phyloP scores from a whole-genome alignment of 108 stramenopile species.

The Cyclotella cryptica region DNA sequence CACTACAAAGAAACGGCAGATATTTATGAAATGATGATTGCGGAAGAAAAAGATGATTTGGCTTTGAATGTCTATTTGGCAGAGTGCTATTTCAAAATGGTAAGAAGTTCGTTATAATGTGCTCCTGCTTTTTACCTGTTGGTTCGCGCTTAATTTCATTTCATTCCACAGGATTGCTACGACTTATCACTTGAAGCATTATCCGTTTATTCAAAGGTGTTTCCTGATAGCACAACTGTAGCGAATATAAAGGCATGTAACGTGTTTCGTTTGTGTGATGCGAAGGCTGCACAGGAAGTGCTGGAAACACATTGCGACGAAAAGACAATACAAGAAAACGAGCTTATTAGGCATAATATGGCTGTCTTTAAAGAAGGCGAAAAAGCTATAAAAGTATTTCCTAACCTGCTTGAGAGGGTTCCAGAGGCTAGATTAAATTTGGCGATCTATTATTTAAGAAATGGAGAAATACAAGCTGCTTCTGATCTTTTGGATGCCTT shows the following conservation, averaged over 20 bases:
- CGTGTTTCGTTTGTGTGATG: slow-evolving; percentile 84
- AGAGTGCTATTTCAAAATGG: slow-evolving; percentile 91
- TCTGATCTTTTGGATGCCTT: slow-evolving; percentile 75
- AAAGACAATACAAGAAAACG: slow-evolving; percentile 55
- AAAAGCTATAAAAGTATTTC: slow-evolving; percentile 72
- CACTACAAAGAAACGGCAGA: slow-evolving; percentile 89
- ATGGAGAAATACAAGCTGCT: slow-evolving; percentile 76
- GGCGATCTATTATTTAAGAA: slow-evolving; percentile 58
- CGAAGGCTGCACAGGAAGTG: slow-evolving; percentile 83
- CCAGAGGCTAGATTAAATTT: slow-evolving; percentile 90
- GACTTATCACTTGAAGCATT: slow-evolving; percentile 85
- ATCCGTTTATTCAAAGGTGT: slow-evolving; percentile 60
- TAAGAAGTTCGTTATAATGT: not conserved
- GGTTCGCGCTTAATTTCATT: not conserved
- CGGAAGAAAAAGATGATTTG: slow-evolving; percentile 76
- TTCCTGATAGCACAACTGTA: slow-evolving; percentile 73
- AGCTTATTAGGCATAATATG: slow-evolving; percentile 79
- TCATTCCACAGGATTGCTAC: slow-evolving; percentile 58
- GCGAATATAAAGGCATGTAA: slow-evolving; percentile 91
- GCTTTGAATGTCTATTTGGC: slow-evolving; percentile 90
- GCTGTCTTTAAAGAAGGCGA: slow-evolving; percentile 82
- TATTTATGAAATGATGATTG: slow-evolving; percentile 78
- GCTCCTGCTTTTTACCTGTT: not conserved
- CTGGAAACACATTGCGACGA: slow-evolving; percentile 67
- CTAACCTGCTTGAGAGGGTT: slow-evolving; percentile 69